Evolutionary conservation across 1,284 basidiomycete genomes (phyloP), one percentile per base, ranked within the genome.

Genomic region (Ceratobasidium sp.): DNA sequence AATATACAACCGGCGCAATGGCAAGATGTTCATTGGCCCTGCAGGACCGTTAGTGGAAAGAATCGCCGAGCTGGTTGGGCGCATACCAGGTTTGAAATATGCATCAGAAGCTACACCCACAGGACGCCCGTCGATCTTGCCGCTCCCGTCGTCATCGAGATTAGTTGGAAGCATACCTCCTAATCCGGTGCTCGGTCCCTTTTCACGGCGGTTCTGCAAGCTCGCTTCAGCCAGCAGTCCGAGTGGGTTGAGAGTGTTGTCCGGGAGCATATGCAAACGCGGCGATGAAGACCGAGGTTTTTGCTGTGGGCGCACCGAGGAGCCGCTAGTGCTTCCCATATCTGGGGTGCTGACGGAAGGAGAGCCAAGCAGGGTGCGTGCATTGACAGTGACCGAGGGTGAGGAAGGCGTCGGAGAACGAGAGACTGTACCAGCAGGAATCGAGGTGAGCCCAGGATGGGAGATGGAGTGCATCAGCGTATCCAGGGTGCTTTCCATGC

Each of bases 401-500:
- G 72, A 72, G 8, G 65, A 78, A 1, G 93, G 93, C 0, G 93
- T 92, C 0, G 92, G 91, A 5, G 93, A 92, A 18, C 92, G 85
- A 16, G 91, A 91, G 26, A 93, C 85, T 84, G 94, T 91, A 39
- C 90, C 92, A 0, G 90, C 88, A 55, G 88, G 82, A 80, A 90
- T 87, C 76, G 75, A 77, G 77, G 79, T 77, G 70, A 79, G 74
- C 76, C 86, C 89, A 0, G 94, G 92, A 76, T 94, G 92, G 74
- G 91, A 91, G 59, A 94, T 89, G 16, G 91, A 92, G 60, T 89
- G 87, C 32, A 96, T 84, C 41, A 96, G 92, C 4, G 92, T 94
- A 79, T 96, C 93, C 36, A 98, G 85, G 0, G 95, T 96, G 43
- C 89, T 86, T 80, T 98, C 96, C 92, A 98, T 96, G 80, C 95